A percentile compares a stretch with the other conserved stretches of the same genome.
Evolutionary conservation across 2,329 filamentous ascomycete species (phyloP).

Genomic region (Colletotrichum graminicola): DNA sequence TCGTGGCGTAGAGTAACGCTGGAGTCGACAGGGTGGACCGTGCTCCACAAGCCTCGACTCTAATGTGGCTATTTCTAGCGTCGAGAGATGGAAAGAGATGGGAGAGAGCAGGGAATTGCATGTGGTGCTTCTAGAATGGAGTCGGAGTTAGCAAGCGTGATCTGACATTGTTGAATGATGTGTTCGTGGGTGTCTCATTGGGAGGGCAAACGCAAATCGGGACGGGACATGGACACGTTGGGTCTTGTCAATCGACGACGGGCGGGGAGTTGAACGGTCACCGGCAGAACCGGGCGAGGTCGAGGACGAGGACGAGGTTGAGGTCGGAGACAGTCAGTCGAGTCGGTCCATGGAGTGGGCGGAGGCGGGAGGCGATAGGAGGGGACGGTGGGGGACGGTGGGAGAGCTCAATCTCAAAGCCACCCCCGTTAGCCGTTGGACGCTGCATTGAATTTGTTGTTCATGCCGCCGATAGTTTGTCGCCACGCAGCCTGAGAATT

Average conservation of each 20-base stretch:
- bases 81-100: constrained; percentile 20
- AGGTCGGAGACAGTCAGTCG: neutral
- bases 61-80: constrained; percentile 35
- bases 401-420: neutral
- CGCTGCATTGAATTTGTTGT: constrained; percentile 14
- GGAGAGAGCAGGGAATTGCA: constrained; percentile 14
- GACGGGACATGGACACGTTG: neutral
- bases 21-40: constrained; percentile 20
- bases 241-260: constrained; percentile 3
- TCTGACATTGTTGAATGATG: constrained; percentile 22
- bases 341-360: neutral
- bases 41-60: constrained; percentile 17
- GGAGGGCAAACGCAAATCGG: constrained; percentile 14
- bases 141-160: constrained; percentile 10
- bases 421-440: neutral
- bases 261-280: neutral
- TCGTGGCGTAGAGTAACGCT: constrained; percentile 32
- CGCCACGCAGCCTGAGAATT: neutral
- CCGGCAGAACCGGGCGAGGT: constrained; percentile 2
- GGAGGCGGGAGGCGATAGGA: constrained; percentile 3
- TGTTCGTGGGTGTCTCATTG: constrained; percentile 17
- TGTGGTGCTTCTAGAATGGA: constrained; percentile 29
- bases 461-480: constrained; percentile 23
- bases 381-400: neutral
- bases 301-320: constrained; percentile 3